Evolutionary conservation across 352 stramenopile genomes (phyloP).

Genomic region (Pythium volutum): DNA sequence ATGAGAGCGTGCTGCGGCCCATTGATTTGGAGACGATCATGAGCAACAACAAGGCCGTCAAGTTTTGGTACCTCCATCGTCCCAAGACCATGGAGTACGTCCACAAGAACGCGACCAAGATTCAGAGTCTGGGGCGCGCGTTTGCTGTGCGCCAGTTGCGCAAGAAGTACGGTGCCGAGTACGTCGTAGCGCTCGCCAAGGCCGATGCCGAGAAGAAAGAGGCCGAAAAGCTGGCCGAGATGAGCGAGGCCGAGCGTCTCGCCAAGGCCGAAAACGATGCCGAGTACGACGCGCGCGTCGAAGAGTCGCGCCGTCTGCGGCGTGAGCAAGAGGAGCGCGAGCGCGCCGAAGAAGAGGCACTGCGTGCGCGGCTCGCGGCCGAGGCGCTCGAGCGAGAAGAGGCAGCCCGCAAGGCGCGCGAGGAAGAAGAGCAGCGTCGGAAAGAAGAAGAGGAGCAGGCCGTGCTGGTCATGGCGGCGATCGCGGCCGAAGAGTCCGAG

Average conservation of each 20-base stretch:
- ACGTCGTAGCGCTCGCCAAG: conserved; percentile 71
- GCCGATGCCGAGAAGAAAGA: conserved; percentile 64
- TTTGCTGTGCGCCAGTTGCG: conserved; percentile 75
- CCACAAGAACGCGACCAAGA: conserved; percentile 87
- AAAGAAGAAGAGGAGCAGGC: conserved; percentile 25
- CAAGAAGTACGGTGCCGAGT: conserved; percentile 75
- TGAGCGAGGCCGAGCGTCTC: conserved; percentile 57
- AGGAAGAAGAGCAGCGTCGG: conserved; percentile 17
- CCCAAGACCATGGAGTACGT: conserved; percentile 89
- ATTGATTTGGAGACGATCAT: conserved; percentile 87
- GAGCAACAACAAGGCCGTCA: conserved; percentile 82
- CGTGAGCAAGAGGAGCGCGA: conserved; percentile 76
- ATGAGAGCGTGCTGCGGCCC: conserved; percentile 72
- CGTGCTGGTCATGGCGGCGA: conserved; percentile 29
- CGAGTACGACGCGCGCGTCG: conserved; percentile 75
- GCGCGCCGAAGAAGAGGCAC: conserved; percentile 44
- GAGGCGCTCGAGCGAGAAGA: conserved; percentile 39
- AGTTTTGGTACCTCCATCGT: conserved; percentile 88
- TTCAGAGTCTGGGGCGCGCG: conserved; percentile 73
- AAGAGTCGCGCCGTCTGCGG: conserved; percentile 74
- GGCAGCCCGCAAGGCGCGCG: conserved; percentile 29
- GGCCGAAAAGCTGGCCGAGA: conserved; percentile 57
- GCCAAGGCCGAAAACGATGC: conserved; percentile 43
- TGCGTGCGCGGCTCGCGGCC: conserved; percentile 49
- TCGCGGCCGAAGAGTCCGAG: conserved; percentile 26